Conservation (phyloP, 305 asterid genomes). For the Solanum hybrid region DNA sequence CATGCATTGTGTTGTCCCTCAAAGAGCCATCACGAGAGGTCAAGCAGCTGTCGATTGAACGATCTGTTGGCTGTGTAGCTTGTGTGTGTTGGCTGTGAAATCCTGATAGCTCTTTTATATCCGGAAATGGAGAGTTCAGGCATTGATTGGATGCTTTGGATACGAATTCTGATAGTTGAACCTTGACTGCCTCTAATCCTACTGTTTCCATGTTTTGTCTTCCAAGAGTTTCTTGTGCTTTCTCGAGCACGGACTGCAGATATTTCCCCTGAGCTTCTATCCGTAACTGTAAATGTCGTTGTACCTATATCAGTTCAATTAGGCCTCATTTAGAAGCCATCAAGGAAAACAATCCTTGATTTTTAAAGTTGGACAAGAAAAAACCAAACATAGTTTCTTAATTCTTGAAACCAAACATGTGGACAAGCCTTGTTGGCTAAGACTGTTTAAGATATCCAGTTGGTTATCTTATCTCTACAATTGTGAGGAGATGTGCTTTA, state of each 20-base stretch:
- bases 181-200: slow-evolving; percentile 72
- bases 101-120: slow-evolving; percentile 47
- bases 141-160: slow-evolving; percentile 74
- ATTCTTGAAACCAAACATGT: background rate
- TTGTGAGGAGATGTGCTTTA: too few species aligned
- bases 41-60: slow-evolving; percentile 69
- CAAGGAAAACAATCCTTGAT: background rate
- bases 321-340: slow-evolving; percentile 10
- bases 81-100: slow-evolving; percentile 39
- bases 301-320: slow-evolving; percentile 52
- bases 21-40: slow-evolving; percentile 55
- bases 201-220: slow-evolving; percentile 59
- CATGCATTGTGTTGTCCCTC: slow-evolving; percentile 43
- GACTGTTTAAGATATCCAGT: background rate
- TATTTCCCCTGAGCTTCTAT: slow-evolving; percentile 96
- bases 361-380: background rate
- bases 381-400: background rate
- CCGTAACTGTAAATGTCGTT: slow-evolving; percentile 78
- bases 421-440: background rate
- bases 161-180: slow-evolving; percentile 68
- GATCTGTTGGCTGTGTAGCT: slow-evolving; percentile 45
- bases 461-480: background rate
- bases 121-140: slow-evolving; percentile 59
- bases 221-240: slow-evolving; percentile 90
- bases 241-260: slow-evolving; percentile 80